Base-by-base conservation (phyloP, 2,329 filamentous ascomycete species). In the Sporothrix pseudoabietina region DNA sequence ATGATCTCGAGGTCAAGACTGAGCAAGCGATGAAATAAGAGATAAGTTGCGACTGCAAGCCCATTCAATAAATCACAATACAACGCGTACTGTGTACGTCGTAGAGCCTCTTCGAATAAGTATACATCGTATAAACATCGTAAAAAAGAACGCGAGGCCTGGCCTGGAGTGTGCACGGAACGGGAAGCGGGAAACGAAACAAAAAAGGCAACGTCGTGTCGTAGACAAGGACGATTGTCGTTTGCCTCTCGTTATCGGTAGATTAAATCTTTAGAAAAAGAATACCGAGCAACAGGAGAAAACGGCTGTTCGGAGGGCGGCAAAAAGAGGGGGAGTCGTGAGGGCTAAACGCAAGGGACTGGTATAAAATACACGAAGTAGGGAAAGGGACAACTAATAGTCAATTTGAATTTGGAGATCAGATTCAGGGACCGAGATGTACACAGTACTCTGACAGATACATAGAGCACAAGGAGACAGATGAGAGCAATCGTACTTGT, bases 331-430 rank as follows among this genome's bases (percentile, higher is more conserved):
- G 39, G 61, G 41, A 39, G 19, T 5, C 4, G 10, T 26, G 35
- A 65, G 39, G 61, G 61, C 61, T 47, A 65, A 65, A 65, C 61
- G n/a, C 39, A n/a, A 66, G 61, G 39, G n/a, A 35, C 7, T 30
- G 39, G 22, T 30, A 47, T 47, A 47, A 47, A 47, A 47, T 14
- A 22, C 8, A 44, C 59, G 61, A 9, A 65, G 30, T 65, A 65
- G 12, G 30, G n/a, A 44, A 47, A 30, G 61, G 32, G 57, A 22
- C 57, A 41, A 61, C 22, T n/a, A 39, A 39, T 7, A 66, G 2
- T 4, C 22, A 47, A 30, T 66, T n/a, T 30, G 47, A 30, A 47
- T 66, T 66, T 44, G 61, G 39, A 30, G 39, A 26, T 47, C 5
- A 39, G 7, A 39, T n/a, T 19, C 19, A 41, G 59, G 59, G 35